Evolutionary conservation across 2,329 filamentous ascomycete species (phyloP), one percentile per base, ranked within the genome.

Genomic region (Helminthosporium solani): DNA sequence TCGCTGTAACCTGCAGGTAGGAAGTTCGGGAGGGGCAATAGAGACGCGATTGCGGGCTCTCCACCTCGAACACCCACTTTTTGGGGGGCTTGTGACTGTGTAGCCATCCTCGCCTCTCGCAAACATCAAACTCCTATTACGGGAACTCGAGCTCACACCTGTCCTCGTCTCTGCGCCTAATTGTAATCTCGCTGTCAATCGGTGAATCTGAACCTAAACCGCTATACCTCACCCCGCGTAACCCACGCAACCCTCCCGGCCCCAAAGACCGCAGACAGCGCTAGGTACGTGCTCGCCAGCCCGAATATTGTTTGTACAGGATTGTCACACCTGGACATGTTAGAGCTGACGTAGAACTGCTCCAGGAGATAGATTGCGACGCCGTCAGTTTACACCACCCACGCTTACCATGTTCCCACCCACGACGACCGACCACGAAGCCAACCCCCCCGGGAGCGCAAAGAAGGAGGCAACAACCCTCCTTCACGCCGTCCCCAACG

Each of bases 371-470:
- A 5, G 23, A 25, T 25, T 25, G 23, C 23, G 23, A 25, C 28
- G 4, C 7, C 28, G 14, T 31, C 28, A 12, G 7, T 12, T 18
- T 36, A 9, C 3, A 39, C 35, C 33, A 31, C 40, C 40, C 49
- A n/a, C 44, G 41, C 49, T 36, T 57, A 54, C 58, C 57, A 53
- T 48, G 7, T 37, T 28, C 28, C 42, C 43, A 33, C 46, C 40
- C 55, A 52, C 54, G 54, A 68, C 67, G 65, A 56, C 57, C 43
- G 65, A 66, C 41, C 51, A 59, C 39, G 39, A 53, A 23, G 53
- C 58, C 33, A 31, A 27, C 30, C 36, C 27, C 14, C 33, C 34
- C 34, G 12, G 34, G 19, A 46, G 14, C 33, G 15, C 40, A 19
- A 39, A 53, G 31, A 37, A 54, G 35, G 60, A 58, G 50, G 50